Percentiles rank a stretch among this genome's conserved stretches.
Conservation (phyloP, 306 rosid species). For the Arachis stenosperma region DNA sequence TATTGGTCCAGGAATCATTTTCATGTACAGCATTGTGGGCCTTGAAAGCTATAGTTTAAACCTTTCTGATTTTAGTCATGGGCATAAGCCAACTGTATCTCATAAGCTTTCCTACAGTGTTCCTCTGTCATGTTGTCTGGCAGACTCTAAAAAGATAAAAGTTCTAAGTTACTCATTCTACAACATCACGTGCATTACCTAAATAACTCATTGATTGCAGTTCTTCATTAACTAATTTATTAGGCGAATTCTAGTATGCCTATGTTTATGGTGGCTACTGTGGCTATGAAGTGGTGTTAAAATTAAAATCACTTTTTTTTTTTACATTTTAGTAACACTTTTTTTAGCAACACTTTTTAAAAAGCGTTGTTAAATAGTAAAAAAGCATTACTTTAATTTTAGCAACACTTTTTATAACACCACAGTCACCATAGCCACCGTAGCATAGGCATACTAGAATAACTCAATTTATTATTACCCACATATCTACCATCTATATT, state of each 20-base stretch:
- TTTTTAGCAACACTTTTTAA: no score
- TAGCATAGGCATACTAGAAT: no score
- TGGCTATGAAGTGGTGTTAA: no score
- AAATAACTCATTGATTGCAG: background rate
- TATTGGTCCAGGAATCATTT: conserved; percentile 37
- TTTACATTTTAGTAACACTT: no score
- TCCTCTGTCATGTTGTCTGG: background rate
- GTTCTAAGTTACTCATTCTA: background rate
- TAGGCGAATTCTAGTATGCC: no score
- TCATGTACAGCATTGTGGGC: conserved; percentile 29
- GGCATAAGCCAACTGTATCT: conserved; percentile 20
- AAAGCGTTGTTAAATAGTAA: no score
- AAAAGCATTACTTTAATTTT: no score
- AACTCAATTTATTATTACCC: background rate
- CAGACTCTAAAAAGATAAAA: background rate
- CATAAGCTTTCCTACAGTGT: background rate
- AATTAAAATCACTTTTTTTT: no score
- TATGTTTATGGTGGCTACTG: no score
- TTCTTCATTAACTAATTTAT: background rate
- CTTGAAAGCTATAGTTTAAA: conserved; percentile 14
- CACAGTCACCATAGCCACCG: no score
- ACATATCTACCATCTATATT: background rate
- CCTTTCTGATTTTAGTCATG: conserved; percentile 7
- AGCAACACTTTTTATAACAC: no score
- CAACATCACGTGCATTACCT: background rate